phyloP scores from a whole-genome alignment of 2,329 filamentous ascomycete species.

The Domatiomyces globalis region DNA sequence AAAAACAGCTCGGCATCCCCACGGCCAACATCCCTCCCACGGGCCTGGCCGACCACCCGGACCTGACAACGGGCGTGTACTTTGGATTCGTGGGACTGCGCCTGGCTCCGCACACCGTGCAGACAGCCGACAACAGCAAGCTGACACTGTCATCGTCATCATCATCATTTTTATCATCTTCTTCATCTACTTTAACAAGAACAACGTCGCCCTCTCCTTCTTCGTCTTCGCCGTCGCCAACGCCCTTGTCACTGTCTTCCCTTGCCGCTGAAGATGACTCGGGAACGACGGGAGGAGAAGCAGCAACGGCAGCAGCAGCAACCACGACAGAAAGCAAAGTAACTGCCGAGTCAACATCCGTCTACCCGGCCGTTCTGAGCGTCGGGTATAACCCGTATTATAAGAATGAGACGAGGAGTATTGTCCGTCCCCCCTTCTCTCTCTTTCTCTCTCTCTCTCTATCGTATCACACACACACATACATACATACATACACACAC shows the following conservation, averaged over 20 bases:
- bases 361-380: constrained; percentile 82
- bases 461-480: not conserved
- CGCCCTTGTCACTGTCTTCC: too few species aligned
- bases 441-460: constrained; percentile 12
- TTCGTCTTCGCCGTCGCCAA: too few species aligned
- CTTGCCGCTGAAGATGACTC: too few species aligned
- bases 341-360: not conserved
- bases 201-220: not conserved
- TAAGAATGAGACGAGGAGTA: constrained; percentile 72
- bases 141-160: constrained; percentile 16
- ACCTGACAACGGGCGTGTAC: constrained; percentile 69
- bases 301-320: not conserved
- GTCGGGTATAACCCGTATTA: constrained; percentile 98
- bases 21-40: constrained; percentile 72
- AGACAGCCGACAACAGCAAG: constrained; percentile 3
- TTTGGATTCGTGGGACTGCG: constrained; percentile 77
- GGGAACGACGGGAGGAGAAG: too few species aligned
- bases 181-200: constrained; percentile 12
- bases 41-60: constrained; percentile 47
- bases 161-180: not conserved
- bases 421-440: constrained; percentile 7
- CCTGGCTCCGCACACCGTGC: constrained; percentile 28
- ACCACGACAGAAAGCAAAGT: not conserved
- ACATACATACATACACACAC: too few species aligned
- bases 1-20: constrained; percentile 68